Evolutionary conservation across 768 basidiomycete genomes (phyloP).

Genomic region (Nevesoporus exiguus): DNA sequence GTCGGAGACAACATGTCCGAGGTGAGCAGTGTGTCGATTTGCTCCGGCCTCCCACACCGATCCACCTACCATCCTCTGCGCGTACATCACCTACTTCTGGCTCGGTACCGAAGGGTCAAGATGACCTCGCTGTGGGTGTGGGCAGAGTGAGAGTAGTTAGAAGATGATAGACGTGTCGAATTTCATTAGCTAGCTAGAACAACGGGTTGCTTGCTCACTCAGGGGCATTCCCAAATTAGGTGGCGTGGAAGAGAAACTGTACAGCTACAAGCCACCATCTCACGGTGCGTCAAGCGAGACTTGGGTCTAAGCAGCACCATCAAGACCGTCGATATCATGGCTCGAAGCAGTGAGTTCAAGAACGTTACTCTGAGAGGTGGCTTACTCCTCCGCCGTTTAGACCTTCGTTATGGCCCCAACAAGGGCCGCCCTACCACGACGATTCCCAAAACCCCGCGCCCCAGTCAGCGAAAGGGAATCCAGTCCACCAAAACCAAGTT

Average conservation of each 20-base stretch:
- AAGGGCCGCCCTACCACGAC: constrained; percentile 86
- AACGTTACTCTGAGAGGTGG: neutral
- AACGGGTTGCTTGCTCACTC: neutral
- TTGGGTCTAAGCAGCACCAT: constrained; percentile 27
- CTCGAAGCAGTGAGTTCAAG: constrained; percentile 63
- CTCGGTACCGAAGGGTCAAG: constrained; percentile 43
- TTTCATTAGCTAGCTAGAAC: too few species aligned
- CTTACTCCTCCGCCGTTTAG: constrained; percentile 39
- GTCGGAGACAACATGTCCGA: constrained; percentile 30
- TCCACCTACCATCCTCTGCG: constrained; percentile 41
- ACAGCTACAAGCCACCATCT: constrained; percentile 53
- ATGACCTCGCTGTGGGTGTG: constrained; percentile 28
- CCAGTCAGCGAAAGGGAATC: constrained; percentile 90
- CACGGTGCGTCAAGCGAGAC: constrained; percentile 27
- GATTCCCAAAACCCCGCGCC: constrained; percentile 70
- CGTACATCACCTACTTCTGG: constrained; percentile 52
- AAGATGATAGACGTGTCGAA: too few species aligned
- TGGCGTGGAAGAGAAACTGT: constrained; percentile 44
- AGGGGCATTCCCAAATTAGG: constrained; percentile 11
- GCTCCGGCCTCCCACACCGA: constrained; percentile 38
- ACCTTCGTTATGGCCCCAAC: constrained; percentile 82
- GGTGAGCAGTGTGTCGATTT: constrained; percentile 37
- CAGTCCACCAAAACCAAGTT: constrained; percentile 89
- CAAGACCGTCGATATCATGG: constrained; percentile 68
- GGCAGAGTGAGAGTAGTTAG: constrained; percentile 49